Base-by-base conservation (phyloP, 768 basidiomycete genomes). In the Naganishia vishniacii region DNA sequence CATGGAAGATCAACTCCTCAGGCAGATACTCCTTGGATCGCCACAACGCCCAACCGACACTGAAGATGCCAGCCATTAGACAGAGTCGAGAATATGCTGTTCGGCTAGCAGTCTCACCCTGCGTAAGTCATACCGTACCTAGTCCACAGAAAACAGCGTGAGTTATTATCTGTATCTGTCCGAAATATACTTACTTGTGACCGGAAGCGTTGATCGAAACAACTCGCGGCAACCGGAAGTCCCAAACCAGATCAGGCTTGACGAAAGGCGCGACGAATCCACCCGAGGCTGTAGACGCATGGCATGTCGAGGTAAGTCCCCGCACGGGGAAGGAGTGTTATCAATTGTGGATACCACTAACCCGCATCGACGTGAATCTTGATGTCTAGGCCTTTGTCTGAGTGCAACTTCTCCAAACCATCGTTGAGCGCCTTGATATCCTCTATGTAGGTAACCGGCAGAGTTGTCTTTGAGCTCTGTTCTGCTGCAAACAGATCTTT, bases 201-300 rank as follows among this genome's bases (percentile, higher is more conserved):
- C 70, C 74, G 6, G 73, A 74, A 4, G 67, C 67, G 65, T 77
- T 78, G 74, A 78, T 78, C 3, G 70, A 72, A n/a, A 71, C 73
- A 18, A 78, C 77, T 26, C 75, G 66, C 13, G 70, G 34, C 84
- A 66, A 28, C 18, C 68, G 47, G 66, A 71, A 78, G 64, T 75
- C 73, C 74, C 74, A 76, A 5, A 66, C 47, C 18, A 72, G 62
- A 15, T 71, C 64, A 1, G 77, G 77, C 13, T 68, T 61, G 61
- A 68, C 67, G 59, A 71, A 71, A 7, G 70, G 70, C 12, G 84
- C 84, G 49, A 85, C 79, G 71, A 88, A 84, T 0, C 81, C 86
- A 28, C 75, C 75, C 4, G 82, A 83, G 8, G 85, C 85, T 7
- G 62, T 15, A 15, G 15, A 47, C 23, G 49, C 31, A 28, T 41